phyloP scores from a whole-genome alignment of 2,329 filamentous ascomycete species.

The Talaromyces piceae region DNA sequence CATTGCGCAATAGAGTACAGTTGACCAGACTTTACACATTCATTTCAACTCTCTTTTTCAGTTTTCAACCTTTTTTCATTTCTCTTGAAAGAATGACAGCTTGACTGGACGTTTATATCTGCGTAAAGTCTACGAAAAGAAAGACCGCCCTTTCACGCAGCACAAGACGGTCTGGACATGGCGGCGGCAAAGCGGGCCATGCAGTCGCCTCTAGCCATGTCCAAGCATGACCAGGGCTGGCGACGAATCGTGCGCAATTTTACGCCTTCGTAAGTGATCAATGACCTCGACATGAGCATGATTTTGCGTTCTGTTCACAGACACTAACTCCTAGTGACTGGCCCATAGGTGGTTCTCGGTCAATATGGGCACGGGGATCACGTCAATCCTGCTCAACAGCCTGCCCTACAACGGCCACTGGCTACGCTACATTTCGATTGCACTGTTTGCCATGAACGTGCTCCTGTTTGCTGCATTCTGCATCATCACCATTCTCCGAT shows the following conservation, averaged over 20 bases:
- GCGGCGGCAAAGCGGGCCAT: neutral
- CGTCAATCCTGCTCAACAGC: constrained; percentile 30
- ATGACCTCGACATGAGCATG: no score
- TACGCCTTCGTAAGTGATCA: constrained; percentile 39
- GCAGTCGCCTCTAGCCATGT: constrained; percentile 6
- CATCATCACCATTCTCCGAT: constrained; percentile 51
- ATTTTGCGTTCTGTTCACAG: neutral
- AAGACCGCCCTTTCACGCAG: no score
- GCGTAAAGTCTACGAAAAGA: no score
- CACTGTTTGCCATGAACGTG: constrained; percentile 31
- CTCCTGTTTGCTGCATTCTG: constrained; percentile 28
- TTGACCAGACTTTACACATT: no score
- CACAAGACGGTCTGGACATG: no score
- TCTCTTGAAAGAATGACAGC: no score
- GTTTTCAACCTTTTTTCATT: no score
- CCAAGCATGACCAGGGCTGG: constrained; percentile 29
- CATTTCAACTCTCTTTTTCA: no score
- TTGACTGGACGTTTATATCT: no score
- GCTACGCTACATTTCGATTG: constrained; percentile 33
- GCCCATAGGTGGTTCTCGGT: constrained; percentile 33
- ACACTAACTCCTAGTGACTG: neutral
- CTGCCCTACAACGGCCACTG: constrained; percentile 33
- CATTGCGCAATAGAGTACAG: no score
- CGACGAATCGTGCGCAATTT: constrained; percentile 32
- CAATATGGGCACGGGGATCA: constrained; percentile 38